These are phyloP conservation scores for Sanghuangporus sanghuang DNA, from an alignment of 1,284 basidiomycete genomes.

Conservation along the genomic window DNA sequence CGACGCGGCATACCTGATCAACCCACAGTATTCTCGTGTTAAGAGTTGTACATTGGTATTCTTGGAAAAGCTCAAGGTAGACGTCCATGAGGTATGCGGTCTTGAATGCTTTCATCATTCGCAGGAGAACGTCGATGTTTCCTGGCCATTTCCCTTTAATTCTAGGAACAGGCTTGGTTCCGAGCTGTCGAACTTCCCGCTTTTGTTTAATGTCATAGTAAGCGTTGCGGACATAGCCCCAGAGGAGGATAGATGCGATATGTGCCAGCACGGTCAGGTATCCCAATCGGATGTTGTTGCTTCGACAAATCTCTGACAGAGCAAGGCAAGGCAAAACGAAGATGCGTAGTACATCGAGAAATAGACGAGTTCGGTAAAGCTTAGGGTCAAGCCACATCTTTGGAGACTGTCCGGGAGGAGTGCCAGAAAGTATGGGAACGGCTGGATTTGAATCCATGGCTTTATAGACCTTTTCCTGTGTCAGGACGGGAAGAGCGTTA, in stretches of 20 bases:
- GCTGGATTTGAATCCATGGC: slow-evolving; percentile 7
- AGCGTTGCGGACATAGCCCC: slow-evolving; percentile 32
- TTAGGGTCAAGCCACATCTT: slow-evolving; percentile 17
- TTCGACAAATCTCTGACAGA: slow-evolving; percentile 28
- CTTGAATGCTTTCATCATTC: slow-evolving; percentile 48
- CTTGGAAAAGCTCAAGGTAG: slow-evolving; percentile 58
- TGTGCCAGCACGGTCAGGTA: slow-evolving; percentile 33
- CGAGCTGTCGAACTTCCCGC: slow-evolving; percentile 40
- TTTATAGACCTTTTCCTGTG: neutral
- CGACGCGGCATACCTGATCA: slow-evolving; percentile 45
- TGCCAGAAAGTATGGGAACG: slow-evolving; percentile 1
- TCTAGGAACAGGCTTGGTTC: slow-evolving; percentile 46
- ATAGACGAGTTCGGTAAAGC: slow-evolving; percentile 29
- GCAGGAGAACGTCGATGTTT: slow-evolving; percentile 61
- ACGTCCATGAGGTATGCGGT: slow-evolving; percentile 56
- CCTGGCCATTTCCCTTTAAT: slow-evolving; percentile 70
- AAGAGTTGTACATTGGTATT: slow-evolving; percentile 62
- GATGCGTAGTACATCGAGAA: slow-evolving; percentile 32
- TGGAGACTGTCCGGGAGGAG: slow-evolving; percentile 9
- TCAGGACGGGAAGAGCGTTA: neutral
- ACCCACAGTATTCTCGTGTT: slow-evolving; percentile 62
- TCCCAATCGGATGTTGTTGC: slow-evolving; percentile 27
- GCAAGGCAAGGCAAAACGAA: slow-evolving; percentile 35
- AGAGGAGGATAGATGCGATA: slow-evolving; percentile 36
- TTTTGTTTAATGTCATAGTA: slow-evolving; percentile 33